These are phyloP conservation scores for Lodderomyces metapsilosis DNA, from an alignment of 1,139 yeast species.

Conservation along the genomic window DNA sequence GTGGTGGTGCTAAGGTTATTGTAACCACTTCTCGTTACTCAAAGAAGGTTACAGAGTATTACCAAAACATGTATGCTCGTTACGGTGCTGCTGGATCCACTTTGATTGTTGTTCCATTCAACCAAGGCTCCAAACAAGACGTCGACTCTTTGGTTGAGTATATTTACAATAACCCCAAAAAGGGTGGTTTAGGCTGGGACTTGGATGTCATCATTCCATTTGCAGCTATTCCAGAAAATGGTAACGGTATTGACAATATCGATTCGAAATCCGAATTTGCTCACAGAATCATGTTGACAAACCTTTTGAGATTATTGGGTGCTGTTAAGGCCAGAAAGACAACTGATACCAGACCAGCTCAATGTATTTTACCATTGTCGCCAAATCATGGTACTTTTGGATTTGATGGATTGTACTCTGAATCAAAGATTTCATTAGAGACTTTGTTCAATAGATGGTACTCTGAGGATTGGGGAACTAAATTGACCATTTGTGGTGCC, in stretches of 20 bases:
- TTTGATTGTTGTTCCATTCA: constrained; percentile 94
- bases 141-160: constrained; percentile 81
- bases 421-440: constrained; percentile 92
- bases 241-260: constrained; percentile 88
- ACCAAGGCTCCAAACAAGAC: constrained; percentile 95
- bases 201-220: constrained; percentile 94
- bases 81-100: constrained; percentile 91
- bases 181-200: constrained; percentile 97
- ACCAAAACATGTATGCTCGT: constrained; percentile 89
- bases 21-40: constrained; percentile 96
- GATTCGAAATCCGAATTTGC: constrained; percentile 97
- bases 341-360: constrained; percentile 96
- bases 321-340: constrained; percentile 82
- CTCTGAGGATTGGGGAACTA: constrained; percentile 94
- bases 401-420: constrained; percentile 96
- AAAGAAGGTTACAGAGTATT: constrained; percentile 90
- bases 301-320: constrained; percentile 89
- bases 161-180: constrained; percentile 77
- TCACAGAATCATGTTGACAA: constrained; percentile 97
- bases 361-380: constrained; percentile 91
- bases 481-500: constrained; percentile 96
- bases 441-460: constrained; percentile 98
- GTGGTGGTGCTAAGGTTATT: constrained; percentile 97
- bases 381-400: constrained; percentile 99
- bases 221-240: constrained; percentile 98